These are phyloP conservation scores for Pichia sp. DNA, from an alignment of 1,139 yeast species.

Conservation along the genomic window DNA sequence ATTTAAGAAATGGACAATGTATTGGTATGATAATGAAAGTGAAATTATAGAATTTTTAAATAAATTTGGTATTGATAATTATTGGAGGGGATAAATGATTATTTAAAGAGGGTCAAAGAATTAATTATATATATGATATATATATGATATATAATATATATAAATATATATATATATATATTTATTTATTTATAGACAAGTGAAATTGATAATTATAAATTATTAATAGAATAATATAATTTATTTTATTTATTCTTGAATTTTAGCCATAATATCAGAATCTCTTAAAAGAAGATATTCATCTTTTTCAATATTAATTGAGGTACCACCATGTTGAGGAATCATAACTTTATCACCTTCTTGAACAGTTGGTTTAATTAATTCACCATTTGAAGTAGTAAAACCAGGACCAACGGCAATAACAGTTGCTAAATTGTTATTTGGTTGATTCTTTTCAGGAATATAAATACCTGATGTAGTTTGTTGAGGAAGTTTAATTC, in stretches of 20 bases:
- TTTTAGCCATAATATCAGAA: conserved; percentile 89
- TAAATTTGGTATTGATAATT: conserved; percentile 49
- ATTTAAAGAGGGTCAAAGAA: not conserved
- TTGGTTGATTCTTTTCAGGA: conserved; percentile 95
- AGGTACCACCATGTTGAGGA: conserved; percentile 69
- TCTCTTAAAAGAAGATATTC: conserved; percentile 80
- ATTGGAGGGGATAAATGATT: conserved; percentile 39
- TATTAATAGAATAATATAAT: not conserved
- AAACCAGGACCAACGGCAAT: conserved; percentile 82
- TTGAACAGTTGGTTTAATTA: conserved; percentile 65
- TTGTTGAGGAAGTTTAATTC: conserved; percentile 78
- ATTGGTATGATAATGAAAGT: conserved; percentile 46
- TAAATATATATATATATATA: not conserved
- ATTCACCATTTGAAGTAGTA: conserved; percentile 61
- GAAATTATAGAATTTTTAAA: conserved; percentile 47
- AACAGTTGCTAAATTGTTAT: conserved; percentile 77
- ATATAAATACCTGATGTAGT: conserved; percentile 93
- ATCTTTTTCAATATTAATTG: conserved; percentile 80
- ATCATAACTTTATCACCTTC: conserved; percentile 92
- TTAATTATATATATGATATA: not conserved
- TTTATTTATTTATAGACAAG: not conserved
- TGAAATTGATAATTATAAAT: not conserved
- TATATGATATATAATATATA: not conserved
- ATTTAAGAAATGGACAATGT: conserved; percentile 59
- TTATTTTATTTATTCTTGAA: conserved; percentile 37